Evolutionary conservation across 805 yeast species (phyloP), one percentile per base, ranked within the genome.

Genomic region (Pichia membranifaciens): DNA sequence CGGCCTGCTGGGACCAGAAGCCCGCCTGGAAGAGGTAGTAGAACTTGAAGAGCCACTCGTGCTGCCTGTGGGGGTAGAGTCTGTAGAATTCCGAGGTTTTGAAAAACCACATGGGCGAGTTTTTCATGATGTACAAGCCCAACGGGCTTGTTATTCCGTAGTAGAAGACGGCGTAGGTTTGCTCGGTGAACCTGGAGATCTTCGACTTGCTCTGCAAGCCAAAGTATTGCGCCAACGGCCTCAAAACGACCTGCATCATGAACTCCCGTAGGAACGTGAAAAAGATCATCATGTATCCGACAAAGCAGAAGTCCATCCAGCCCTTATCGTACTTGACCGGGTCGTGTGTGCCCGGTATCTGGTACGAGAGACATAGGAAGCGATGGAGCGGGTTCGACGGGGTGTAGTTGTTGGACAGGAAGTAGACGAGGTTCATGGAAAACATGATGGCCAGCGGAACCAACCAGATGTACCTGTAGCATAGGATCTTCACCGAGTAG

Each of bases 1-100:
- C 81, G 1, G 95, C 82, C 69, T 93, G 99, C 70, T 93, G 99
- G 20, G 89, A 81, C 99, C 99, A 93, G 67, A 88, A 93, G 4
- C 97, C 85, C 5, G 98, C 97, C 70, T 93, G 98, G 37, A 86
- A 81, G 51, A 93, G 71, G 64, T 93, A 93, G 62, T 84, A 93
- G 13, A 80, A 65, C 69, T 93, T 93, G 71, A 85, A 84, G 48
- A 74, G 70, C 51, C 70, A 74, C 48, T 77, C 83, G 60, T 85
- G 86, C 31, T 83, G 73, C 51, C 76, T 72, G 68, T 93, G 98
- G 6, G 99, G 99, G 64, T 84, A 91, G 22, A 77, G 70, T 50
- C 64, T 74, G 66, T 88, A 93, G 72, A 91, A 85, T 33, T 87
- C 81, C 3, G 79, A 72, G 3, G 97, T 93, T 62, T 86, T 77